These are phyloP conservation scores for Aspergillus coremiiformis DNA, from an alignment of 495 filamentous ascomycete species.

Conservation along the genomic window DNA sequence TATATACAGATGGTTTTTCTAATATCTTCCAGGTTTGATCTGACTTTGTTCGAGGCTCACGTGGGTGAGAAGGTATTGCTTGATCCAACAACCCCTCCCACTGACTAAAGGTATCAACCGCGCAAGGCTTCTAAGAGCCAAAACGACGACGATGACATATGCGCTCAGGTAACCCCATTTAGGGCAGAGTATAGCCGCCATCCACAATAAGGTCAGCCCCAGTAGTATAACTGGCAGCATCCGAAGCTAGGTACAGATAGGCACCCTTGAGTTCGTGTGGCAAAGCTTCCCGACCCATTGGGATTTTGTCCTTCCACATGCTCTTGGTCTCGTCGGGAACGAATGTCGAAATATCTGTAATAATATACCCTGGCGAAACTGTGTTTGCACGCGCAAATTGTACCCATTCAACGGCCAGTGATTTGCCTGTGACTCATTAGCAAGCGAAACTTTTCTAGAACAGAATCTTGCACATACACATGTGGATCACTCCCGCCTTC, in stretches of 20 bases:
- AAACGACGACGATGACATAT: no score
- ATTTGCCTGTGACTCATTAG: constrained; percentile 36
- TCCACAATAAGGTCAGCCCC: constrained; percentile 63
- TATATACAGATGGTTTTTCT: no score
- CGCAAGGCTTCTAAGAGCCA: no score
- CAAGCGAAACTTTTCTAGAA: constrained; percentile 7
- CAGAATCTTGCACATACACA: constrained; percentile 44
- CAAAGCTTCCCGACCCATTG: constrained; percentile 47
- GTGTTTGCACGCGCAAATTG: constrained; percentile 76
- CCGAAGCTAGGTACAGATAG: constrained; percentile 69
- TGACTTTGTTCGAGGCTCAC: no score
- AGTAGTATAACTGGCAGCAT: constrained; percentile 75
- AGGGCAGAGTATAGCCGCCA: constrained; percentile 37
- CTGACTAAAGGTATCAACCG: no score
- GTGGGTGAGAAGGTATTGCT: no score
- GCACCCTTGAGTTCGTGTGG: constrained; percentile 71
- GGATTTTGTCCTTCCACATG: constrained; percentile 69
- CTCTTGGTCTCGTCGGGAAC: constrained; percentile 60
- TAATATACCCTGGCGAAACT: constrained; percentile 79
- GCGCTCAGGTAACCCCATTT: no score
- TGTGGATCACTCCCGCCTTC: constrained; percentile 72
- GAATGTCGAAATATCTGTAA: constrained; percentile 70
- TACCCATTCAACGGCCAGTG: constrained; percentile 81
- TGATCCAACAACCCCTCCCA: no score
- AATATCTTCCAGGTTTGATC: no score